phyloP scores from a whole-genome alignment of 768 basidiomycete species.

The Russula griseocarnosa region DNA sequence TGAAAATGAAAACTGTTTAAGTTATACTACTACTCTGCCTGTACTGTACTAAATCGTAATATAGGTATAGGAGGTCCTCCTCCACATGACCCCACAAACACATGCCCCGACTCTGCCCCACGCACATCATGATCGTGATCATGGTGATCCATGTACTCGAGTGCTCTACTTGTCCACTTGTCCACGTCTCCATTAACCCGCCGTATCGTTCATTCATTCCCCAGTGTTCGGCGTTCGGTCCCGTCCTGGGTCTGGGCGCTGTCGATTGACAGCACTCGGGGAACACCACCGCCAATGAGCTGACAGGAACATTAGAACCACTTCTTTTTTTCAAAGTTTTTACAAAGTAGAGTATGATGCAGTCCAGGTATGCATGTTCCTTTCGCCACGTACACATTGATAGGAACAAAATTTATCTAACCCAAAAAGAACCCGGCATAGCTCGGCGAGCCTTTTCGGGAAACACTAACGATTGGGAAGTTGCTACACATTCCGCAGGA shows the following conservation, averaged over 20 bases:
- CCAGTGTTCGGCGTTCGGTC: slow-evolving; percentile 13
- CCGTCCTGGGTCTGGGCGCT: background rate
- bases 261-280: background rate
- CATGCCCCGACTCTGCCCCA: background rate
- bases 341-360: background rate
- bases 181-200: background rate
- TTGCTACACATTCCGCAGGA: background rate
- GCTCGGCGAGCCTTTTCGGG: background rate
- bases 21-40: background rate
- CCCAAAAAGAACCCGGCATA: background rate
- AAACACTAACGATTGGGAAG: background rate
- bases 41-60: background rate
- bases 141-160: background rate
- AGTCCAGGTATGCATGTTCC: no score
- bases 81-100: background rate
- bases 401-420: background rate
- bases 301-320: background rate
- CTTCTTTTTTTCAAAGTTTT: background rate
- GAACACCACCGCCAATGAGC: background rate
- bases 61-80: background rate
- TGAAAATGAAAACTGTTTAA: background rate
- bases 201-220: background rate
- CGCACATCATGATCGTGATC: slow-evolving; percentile 7
- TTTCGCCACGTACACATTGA: slow-evolving; percentile 8
- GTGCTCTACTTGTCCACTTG: background rate